Conservation (phyloP, 805 yeast species). For the Pichia nakasei region DNA sequence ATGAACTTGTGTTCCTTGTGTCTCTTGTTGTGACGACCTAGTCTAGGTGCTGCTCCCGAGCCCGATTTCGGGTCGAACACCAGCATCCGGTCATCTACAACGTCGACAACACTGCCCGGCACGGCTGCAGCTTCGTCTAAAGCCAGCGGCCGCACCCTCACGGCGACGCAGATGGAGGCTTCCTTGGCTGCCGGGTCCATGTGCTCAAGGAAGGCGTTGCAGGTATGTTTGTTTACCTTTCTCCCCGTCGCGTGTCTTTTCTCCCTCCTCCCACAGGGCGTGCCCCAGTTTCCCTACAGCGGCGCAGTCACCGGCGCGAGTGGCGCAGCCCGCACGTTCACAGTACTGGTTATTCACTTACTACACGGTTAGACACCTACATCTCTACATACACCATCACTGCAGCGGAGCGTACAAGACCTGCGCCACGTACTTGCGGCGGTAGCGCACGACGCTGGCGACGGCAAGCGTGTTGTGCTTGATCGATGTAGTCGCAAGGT, state of each 20-base stretch:
- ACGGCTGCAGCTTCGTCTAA: conserved; percentile 35
- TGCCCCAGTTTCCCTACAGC: too few relatives aligned
- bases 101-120: conserved; percentile 61
- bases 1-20: conserved; percentile 70
- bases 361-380: too few relatives aligned
- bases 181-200: conserved; percentile 19
- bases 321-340: too few relatives aligned
- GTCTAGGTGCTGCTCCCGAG: neutral
- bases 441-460: conserved; percentile 83
- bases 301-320: too few relatives aligned
- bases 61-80: conserved; percentile 60
- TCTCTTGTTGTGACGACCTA: conserved; percentile 30
- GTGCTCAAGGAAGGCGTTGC: neutral
- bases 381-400: too few relatives aligned
- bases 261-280: too few relatives aligned
- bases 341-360: too few relatives aligned
- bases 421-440: conserved; percentile 84
- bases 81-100: conserved; percentile 78
- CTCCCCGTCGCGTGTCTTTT: too few relatives aligned
- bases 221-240: too few relatives aligned
- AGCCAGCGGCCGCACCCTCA: conserved; percentile 81
- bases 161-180: conserved; percentile 68
- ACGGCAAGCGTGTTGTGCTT: conserved; percentile 91
- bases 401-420: conserved; percentile 83
- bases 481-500: conserved; percentile 90